These are phyloP conservation scores for Phytopythium mirpurense DNA, from an alignment of 352 stramenopile species.

Conservation along the genomic window DNA sequence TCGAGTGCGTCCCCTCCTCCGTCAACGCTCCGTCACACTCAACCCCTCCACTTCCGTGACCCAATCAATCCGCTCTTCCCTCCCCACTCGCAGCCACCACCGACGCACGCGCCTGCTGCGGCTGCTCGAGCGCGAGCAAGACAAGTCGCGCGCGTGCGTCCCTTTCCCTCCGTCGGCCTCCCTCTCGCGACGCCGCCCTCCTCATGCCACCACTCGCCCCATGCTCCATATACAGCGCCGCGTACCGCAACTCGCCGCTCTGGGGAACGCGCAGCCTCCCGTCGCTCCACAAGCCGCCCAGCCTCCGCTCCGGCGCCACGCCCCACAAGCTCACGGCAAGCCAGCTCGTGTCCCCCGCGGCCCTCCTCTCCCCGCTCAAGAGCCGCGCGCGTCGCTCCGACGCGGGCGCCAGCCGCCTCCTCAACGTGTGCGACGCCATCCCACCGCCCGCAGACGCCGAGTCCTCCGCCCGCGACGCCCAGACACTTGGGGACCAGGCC, in stretches of 20 bases:
- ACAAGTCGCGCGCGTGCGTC: constrained; percentile 16
- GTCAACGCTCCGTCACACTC: too few relatives aligned
- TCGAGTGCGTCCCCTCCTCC: too few relatives aligned
- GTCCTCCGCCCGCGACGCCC: neutral
- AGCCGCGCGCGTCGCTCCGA: neutral
- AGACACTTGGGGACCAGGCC: neutral
- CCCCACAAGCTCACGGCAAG: too few relatives aligned
- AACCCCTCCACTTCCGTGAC: too few relatives aligned
- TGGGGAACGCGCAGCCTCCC: constrained; percentile 29
- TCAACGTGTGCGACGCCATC: constrained; percentile 1
- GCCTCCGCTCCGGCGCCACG: too few relatives aligned
- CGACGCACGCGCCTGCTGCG: constrained; percentile 18
- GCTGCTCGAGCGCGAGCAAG: constrained; percentile 19
- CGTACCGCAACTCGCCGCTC: constrained; percentile 7
- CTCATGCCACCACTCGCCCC: neutral
- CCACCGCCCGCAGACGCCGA: neutral
- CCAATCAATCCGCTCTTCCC: neutral
- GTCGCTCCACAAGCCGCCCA: constrained; percentile 9
- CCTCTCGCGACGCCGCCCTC: neutral
- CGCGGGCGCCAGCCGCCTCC: neutral
- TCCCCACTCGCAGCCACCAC: constrained; percentile 1
- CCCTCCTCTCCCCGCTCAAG: constrained; percentile 33
- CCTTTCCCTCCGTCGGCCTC: neutral
- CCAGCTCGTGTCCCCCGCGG: constrained; percentile 7
- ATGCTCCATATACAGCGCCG: constrained; percentile 3